Evolutionary conservation across 148 eudicot species (phyloP), one percentile per base, ranked within the genome.

Genomic region (Rhododendron simsii): DNA sequence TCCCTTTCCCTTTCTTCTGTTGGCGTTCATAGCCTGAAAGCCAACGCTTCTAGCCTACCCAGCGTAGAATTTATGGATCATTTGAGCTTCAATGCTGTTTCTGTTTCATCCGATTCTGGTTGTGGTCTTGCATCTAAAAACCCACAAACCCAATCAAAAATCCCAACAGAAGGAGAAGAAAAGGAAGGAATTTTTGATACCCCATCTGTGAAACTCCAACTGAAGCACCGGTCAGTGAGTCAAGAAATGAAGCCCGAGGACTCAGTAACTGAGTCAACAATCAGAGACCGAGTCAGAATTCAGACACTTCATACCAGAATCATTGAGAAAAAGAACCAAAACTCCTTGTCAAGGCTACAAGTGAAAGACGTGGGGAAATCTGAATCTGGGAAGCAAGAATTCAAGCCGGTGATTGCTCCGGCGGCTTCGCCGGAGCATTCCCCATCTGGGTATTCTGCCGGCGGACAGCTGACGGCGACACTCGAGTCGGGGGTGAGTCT

Each of bases 401-500:
- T 12, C 45, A 77, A 84, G n/a, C 69, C 76, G 73, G 14, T 39
- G 11, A 44, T 71, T 8, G 63, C 76, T 8, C 69, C 85, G 35
- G 80, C 73, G 1, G 47, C 84, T 3, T 18, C 87, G 55, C 78
- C 84, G 84, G 87, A 86, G 35, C 51, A 87, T 16, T 74, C 73
- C 23, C 14, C 78, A 71, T 65, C 45, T 15, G 86, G 35, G 47
- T 86, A 88, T 51, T 84, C 92, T 28, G 30, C 74, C 74, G 30
- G 33, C 15, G 95, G 93, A 26, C 92, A 92, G 90, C 90, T 95
- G 41, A 90, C 90, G 87, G 96, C 96, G 33, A 94, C 92, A 6
- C 85, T 97, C 67, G 93, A 92, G 86, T 97, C 99, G 0, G 99
- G 99, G 73, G 98, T 95, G 84, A 95, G 95, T 87, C 95, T 93